Base-by-base conservation (phyloP, 176 grass and related monocot species). In the Rhynchospora breviuscula region DNA sequence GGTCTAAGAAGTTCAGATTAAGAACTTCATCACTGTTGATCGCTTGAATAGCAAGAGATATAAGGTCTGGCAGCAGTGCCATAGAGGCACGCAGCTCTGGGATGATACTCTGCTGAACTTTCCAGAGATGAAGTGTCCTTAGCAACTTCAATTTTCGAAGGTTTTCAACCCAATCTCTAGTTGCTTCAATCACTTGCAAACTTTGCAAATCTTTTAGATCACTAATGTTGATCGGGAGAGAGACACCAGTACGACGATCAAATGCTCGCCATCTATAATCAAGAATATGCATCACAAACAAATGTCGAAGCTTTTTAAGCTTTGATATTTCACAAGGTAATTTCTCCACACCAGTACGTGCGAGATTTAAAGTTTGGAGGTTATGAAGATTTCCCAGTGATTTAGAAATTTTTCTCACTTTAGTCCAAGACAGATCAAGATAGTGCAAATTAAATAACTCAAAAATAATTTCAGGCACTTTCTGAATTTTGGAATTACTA, bases 291-390 rank as follows among this genome's bases (percentile, higher is more conserved):
- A 70, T 64, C 63, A 82, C 52, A 33, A 84, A 73, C 67, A 86
- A 33, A 47, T 91, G 80, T 2, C 68, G 83, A 83, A 88, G 84
- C 18, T 81, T 88, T 26, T 33, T 81, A 67, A 91, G 57, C 66
- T 81, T 70, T 48, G 69, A 85, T 6, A 81, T 5, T 2, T 51
- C 84, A 59, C 43, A 59, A 0, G 90, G 90, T 6, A 91, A 62
- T 13, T 91, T 75, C 11, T 74, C 11, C 14, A 91, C 66, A 17
- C 54, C 29, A 44, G 85, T 69, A 53, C 56, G 14, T 35, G 72
- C 64, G 15, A 87, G 79, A 70, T 89, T 69, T 47, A 89, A 48
- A 1, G 81, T 92, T 71, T 89, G 84, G 15, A 92, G 81, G 68
- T 87, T 86, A 7, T 35, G 17, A 71, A 89, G 85, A 47, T 82